Conservation (phyloP, 805 yeast genomes). For the Yamadazyma ubonensis region DNA sequence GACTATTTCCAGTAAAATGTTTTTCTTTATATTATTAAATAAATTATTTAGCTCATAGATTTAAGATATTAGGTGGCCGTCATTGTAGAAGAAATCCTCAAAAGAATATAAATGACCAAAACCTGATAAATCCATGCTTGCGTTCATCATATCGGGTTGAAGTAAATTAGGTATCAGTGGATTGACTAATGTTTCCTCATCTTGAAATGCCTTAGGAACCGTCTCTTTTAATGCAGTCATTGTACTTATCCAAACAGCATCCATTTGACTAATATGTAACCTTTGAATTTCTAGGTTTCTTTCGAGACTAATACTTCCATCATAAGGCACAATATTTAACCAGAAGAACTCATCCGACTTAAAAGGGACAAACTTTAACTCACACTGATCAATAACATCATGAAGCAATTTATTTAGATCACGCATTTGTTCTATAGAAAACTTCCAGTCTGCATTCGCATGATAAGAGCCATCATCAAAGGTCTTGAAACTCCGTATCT, state of each 20-base stretch:
- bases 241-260: slow-evolving; percentile 12
- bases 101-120: slow-evolving; percentile 8
- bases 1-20: slow-evolving; percentile 11
- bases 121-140: slow-evolving; percentile 7
- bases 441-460: slow-evolving; percentile 9
- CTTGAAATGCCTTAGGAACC: slow-evolving; percentile 11
- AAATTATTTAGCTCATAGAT: background rate
- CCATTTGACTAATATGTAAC: slow-evolving; percentile 13
- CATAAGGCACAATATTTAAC: slow-evolving; percentile 14
- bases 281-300: slow-evolving; percentile 14
- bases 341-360: slow-evolving; percentile 4
- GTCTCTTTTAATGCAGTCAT: slow-evolving; percentile 4
- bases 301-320: slow-evolving; percentile 5
- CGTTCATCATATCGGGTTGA: slow-evolving; percentile 5
- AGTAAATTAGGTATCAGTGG: slow-evolving; percentile 10
- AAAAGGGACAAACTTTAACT: background rate
- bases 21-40: background rate
- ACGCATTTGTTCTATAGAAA: slow-evolving; percentile 12
- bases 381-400: background rate
- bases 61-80: slow-evolving; percentile 2
- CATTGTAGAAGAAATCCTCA: slow-evolving; percentile 13
- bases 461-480: slow-evolving; percentile 8
- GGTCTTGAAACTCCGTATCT: slow-evolving; percentile 7
- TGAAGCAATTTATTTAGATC: slow-evolving; percentile 10
- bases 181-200: slow-evolving; percentile 7